Percentiles rank a stretch among this genome's conserved stretches.
Conservation (phyloP, 2,329 filamentous ascomycete genomes). For the Coccinonectria pachysandricola region DNA sequence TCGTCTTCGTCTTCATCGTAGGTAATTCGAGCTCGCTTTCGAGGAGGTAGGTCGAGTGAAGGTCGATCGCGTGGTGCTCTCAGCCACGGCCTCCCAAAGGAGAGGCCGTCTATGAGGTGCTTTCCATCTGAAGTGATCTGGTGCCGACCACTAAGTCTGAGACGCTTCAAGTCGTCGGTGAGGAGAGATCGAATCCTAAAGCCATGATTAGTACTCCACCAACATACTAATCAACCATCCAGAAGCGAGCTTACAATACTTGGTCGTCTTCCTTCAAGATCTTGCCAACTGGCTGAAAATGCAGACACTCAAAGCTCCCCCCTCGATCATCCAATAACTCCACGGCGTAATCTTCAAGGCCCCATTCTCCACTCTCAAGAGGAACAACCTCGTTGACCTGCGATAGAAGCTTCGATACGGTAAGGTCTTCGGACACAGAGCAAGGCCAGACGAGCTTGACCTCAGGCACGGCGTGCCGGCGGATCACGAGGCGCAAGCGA, state of each 20-base stretch:
- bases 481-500: conserved; percentile 64
- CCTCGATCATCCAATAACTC: conserved; percentile 50
- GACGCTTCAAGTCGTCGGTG: conserved; percentile 60
- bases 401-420: conserved; percentile 65
- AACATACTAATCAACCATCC: too few relatives aligned
- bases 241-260: conserved; percentile 50
- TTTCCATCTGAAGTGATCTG: conserved; percentile 73
- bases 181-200: conserved; percentile 67
- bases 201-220: too few relatives aligned
- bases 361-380: conserved; percentile 73
- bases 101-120: conserved; percentile 75
- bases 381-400: conserved; percentile 72
- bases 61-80: conserved; percentile 52
- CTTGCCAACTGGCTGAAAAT: conserved; percentile 63
- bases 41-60: conserved; percentile 58
- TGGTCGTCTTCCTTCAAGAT: conserved; percentile 76
- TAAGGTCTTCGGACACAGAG: conserved; percentile 46
- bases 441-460: conserved; percentile 64
- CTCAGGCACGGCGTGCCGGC: conserved; percentile 63
- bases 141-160: conserved; percentile 64
- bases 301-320: conserved; percentile 73
- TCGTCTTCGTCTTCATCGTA: conserved; percentile 29
- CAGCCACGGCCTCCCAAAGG: conserved; percentile 68
- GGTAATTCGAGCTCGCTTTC: conserved; percentile 53
- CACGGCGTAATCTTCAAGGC: conserved; percentile 80